Base-by-base conservation (phyloP, 345 rosid genomes). In the Brassica carinata region DNA sequence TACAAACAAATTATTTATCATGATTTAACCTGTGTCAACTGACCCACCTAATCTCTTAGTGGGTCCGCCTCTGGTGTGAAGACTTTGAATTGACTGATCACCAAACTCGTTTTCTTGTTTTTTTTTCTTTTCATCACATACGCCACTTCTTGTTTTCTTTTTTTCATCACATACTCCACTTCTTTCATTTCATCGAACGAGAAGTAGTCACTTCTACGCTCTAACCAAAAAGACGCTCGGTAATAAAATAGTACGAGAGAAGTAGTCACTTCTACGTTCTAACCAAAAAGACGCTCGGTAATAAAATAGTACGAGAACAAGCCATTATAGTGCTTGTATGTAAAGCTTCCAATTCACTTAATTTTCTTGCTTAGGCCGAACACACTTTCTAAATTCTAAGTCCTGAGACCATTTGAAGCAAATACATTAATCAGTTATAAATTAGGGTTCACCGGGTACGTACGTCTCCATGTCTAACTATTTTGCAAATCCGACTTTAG, bases 31-130 rank as follows among this genome's bases (percentile, higher is more conserved):
- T n/a, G n/a, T n/a, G n/a, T n/a, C n/a, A n/a, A n/a, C n/a, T n/a
- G n/a, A n/a, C n/a, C n/a, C n/a, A n/a, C n/a, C n/a, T n/a, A n/a
- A n/a, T n/a, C n/a, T n/a, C n/a, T n/a, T n/a, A n/a, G n/a, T n/a
- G n/a, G n/a, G n/a, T n/a, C n/a, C n/a, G n/a, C n/a, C n/a, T n/a
- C n/a, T 33, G 18, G 69, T 34, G 27, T 66, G 40, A 0, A 34
- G 43, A 4, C 48, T 66, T 66, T 36, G 10, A 66, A 33, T 17
- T 66, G 70, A 66, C 6, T 36, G 70, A 66, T 66, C 70, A 66
- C 70, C 51, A 66, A 23, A 66, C 70, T 10, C 14, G 5, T 66
- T 8, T 62, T 27, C 14, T 26, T 26, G 7, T 55, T 55, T 5
- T 2, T n/a, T 7, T 8, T 23, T 23, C 26, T 8, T 57, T 18